phyloP scores from a whole-genome alignment of 495 filamentous ascomycete genomes.

The Paragyromitra xinjiangensis region DNA sequence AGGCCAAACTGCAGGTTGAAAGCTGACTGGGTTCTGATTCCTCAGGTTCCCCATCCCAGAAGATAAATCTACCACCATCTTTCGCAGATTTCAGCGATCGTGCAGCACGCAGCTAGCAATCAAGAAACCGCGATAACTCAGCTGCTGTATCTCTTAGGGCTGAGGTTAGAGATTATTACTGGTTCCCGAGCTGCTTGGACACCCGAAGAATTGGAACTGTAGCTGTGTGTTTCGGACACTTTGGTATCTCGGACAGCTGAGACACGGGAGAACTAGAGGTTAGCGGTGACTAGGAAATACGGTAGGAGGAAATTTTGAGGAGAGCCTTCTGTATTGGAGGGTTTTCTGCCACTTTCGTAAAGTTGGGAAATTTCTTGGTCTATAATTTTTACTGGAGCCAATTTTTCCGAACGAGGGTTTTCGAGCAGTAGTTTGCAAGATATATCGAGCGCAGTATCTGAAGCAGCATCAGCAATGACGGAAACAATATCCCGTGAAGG shows the following conservation, averaged over 20 bases:
- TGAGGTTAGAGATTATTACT: constrained; percentile 12
- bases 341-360: constrained; percentile 5
- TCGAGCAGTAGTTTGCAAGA: constrained; percentile 10
- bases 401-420: constrained; percentile 3
- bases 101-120: constrained; percentile 9
- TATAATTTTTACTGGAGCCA: constrained; percentile 21
- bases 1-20: constrained; percentile 22
- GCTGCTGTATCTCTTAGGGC: constrained; percentile 5
- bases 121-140: constrained; percentile 3
- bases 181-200: constrained; percentile 2
- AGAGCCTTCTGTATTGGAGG: constrained; percentile 8
- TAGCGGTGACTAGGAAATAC: constrained; percentile 1
- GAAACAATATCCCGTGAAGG: constrained; percentile 12
- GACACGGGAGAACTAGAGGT: constrained; percentile 32
- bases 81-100: constrained; percentile 14
- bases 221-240: constrained; percentile 31
- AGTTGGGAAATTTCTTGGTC: not conserved
- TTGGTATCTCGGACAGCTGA: constrained; percentile 17
- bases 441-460: not conserved
- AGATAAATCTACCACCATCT: not conserved
- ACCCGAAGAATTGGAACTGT: constrained; percentile 10
- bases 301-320: constrained; percentile 7
- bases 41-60: not conserved
- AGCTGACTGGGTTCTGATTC: constrained; percentile 35
- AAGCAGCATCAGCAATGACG: constrained; percentile 16